Base-by-base conservation (phyloP, 805 yeast genomes). In the Ascoidea tarda region DNA sequence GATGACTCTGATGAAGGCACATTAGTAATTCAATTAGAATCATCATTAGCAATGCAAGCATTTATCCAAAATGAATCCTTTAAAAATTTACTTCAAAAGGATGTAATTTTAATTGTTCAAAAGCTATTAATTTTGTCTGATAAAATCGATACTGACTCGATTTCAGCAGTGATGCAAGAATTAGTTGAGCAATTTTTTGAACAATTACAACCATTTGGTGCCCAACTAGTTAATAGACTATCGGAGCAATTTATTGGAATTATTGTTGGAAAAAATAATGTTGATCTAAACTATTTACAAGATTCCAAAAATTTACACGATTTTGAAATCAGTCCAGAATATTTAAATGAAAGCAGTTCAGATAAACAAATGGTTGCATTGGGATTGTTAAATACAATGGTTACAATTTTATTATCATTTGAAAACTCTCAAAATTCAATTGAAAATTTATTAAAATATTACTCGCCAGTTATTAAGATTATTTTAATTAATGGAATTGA, bases 121-220 rank as follows among this genome's bases (percentile, higher is more conserved):
- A 81, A 77, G 58, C 70, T 93, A 53, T 71, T 91, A 58, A 77
- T 75, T 6, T 68, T 91, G 49, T 82, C 95, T 4, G 83, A 87
- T 61, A 81, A 82, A 54, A 79, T 90, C 58, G 99, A 91, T 61
- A 81, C 84, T 54, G 99, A 93, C 62, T 78, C 89, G 1, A 76
- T 93, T 33, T 80, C 95, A 28, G 85, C 84, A 31, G 96, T 91
- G 5, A 88, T 91, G 84, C 98, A 91, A 71, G 96, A 90, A 60
- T 84, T 93, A 63, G 97, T 91, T 33, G 96, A 90, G 62, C 79
- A 78, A 54, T 93, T 84, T 66, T 76, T 95, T 5, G 86, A 82
- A 58, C 95, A 91, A 66, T 73, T 91, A 59, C 93, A 89, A 55
- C 98, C 99, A 16, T 91, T 87, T 65, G 91, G 95, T 46, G 72